phyloP scores from a whole-genome alignment of 2,329 filamentous ascomycete genomes.

The Aspergillus versicolor region DNA sequence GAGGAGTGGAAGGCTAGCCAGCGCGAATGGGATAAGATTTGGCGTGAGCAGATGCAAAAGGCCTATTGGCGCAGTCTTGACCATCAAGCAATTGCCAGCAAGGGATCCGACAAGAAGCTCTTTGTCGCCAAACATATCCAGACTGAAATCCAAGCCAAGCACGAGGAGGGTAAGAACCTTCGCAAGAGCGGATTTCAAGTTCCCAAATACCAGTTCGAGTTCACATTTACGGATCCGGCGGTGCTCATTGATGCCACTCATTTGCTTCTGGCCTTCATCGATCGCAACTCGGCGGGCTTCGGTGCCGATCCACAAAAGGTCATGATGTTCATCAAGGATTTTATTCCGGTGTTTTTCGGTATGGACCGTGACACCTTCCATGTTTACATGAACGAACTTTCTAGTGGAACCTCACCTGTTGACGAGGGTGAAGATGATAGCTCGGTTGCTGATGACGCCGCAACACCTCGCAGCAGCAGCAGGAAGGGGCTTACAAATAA shows the following conservation, averaged over 20 bases:
- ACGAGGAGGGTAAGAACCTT: constrained; percentile 81
- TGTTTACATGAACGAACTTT: constrained; percentile 66
- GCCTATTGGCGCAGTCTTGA: constrained; percentile 96
- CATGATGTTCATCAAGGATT: constrained; percentile 72
- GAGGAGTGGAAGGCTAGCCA: constrained; percentile 97
- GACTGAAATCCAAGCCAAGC: constrained; percentile 85
- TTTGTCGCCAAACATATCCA: constrained; percentile 88
- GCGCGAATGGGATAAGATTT: constrained; percentile 98
- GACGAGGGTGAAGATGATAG: constrained; percentile 77
- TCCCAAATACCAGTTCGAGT: constrained; percentile 71
- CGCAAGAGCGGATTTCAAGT: constrained; percentile 61
- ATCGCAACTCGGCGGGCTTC: constrained; percentile 51
- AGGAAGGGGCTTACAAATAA: constrained; percentile 65
- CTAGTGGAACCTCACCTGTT: constrained; percentile 70
- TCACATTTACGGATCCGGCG: constrained; percentile 69
- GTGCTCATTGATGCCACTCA: constrained; percentile 58
- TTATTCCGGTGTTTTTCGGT: constrained; percentile 74
- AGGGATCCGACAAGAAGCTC: constrained; percentile 84
- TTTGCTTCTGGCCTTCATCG: constrained; percentile 48
- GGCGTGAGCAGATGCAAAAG: constrained; percentile 91
- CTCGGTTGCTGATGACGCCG: constrained; percentile 63
- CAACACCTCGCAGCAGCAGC: constrained; percentile 65
- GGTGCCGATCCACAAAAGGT: constrained; percentile 68
- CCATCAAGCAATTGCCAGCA: constrained; percentile 90
- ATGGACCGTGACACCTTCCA: constrained; percentile 69